phyloP scores from a whole-genome alignment of 306 rosid genomes.

The Bauhinia variegata region DNA sequence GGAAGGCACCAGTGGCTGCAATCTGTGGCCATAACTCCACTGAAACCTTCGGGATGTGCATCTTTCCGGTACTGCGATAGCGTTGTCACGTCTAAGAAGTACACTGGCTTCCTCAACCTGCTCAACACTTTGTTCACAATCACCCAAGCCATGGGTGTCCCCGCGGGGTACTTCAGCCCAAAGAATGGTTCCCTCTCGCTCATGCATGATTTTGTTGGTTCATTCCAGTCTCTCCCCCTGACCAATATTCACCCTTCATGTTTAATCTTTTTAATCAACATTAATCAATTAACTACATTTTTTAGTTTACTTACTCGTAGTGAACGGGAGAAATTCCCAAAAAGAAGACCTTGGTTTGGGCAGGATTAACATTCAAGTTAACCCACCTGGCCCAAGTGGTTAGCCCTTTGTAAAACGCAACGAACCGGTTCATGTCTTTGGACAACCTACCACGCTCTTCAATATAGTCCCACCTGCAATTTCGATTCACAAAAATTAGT shows the following conservation, averaged over 20 bases:
- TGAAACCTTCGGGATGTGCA: constrained; percentile 77
- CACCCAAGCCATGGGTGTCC: constrained; percentile 78
- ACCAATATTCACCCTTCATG: background rate
- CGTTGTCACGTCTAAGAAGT: constrained; percentile 71
- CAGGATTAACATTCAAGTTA: constrained; percentile 60
- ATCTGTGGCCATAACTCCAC: constrained; percentile 59
- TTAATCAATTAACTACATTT: background rate
- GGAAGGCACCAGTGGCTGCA: constrained; percentile 99
- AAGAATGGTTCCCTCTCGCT: constrained; percentile 63
- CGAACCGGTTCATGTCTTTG: constrained; percentile 82
- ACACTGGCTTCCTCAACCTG: constrained; percentile 67
- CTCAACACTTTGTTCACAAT: constrained; percentile 79
- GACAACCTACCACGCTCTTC: constrained; percentile 52
- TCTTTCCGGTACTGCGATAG: constrained; percentile 86
- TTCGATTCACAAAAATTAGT: constrained; percentile 5
- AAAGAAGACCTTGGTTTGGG: constrained; percentile 84
- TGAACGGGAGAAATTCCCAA: constrained; percentile 93
- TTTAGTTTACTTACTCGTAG: constrained; percentile 59
- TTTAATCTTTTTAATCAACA: too few species aligned
- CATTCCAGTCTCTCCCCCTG: constrained; percentile 92
- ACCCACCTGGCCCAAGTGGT: constrained; percentile 91
- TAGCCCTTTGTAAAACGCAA: constrained; percentile 80
- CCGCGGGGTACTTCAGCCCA: constrained; percentile 82
- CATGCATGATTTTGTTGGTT: constrained; percentile 75
- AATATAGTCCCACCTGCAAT: constrained; percentile 76